Base-by-base conservation (phyloP, 768 basidiomycete genomes). In the Kwoniella shandongensis region DNA sequence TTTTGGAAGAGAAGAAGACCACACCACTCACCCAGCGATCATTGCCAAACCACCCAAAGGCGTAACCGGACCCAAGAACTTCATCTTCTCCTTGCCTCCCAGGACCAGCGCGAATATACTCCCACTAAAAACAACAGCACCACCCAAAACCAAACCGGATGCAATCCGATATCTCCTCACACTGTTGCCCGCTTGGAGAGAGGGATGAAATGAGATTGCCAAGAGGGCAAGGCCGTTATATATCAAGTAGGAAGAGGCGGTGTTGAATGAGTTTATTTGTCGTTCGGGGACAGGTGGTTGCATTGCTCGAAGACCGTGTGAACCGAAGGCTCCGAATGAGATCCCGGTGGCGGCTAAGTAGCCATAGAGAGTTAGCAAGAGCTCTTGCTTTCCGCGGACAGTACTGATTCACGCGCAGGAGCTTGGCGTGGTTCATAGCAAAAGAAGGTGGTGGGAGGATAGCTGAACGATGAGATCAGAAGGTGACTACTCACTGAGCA, bases 201-300 rank as follows among this genome's bases (percentile, higher is more conserved):
- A 55, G 12, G 69, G 69, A 44, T 72, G 70, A 45, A 68, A 66
- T 0, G 69, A 71, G 36, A 76, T 62, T 23, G 70, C 67, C 15
- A 76, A 57, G 5, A 76, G 58, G 6, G 70, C 71, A 27, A 76
- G 51, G 46, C 75, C 75, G 54, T 74, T 74, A 62, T 74, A 76
- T 53, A 76, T 74, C 30, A 76, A 53, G 54, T 76, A 76, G 18
- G 58, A 57, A 7, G 67, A 66, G 13, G 70, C 75, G 12, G 71
- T 74, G 29, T 59, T 44, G 70, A 71, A 76, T 27, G 62, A 69
- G 18, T 57, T 38, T 38, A 69, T 46, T 36, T 67, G 61, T 20
- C 51, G 44, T 17, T 70, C 62, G 22, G 70, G 58, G 13, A 74
- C 59, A 27, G 61, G 46, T 4, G 70, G 67, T 45, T 56, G 56